phyloP scores from a whole-genome alignment of 1,139 yeast genomes.

The Yamadazyma jaroonii region DNA sequence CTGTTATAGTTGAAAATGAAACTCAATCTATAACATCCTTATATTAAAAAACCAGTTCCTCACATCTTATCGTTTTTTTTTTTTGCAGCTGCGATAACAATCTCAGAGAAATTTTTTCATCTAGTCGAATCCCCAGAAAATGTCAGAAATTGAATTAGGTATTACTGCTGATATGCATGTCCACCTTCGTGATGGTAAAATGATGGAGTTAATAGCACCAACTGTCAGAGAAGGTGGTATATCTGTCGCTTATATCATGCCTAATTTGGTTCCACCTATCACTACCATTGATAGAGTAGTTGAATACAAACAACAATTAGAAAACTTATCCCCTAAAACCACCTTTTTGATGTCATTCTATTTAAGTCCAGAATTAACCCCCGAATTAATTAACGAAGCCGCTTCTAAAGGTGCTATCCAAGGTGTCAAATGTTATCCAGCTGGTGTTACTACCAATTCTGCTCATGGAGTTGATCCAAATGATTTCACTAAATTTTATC shows the following conservation, averaged over 20 bases:
- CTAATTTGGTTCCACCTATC: slow-evolving; percentile 90
- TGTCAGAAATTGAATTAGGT: slow-evolving; percentile 57
- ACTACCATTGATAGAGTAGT: slow-evolving; percentile 75
- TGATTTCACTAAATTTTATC: slow-evolving; percentile 84
- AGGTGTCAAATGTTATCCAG: slow-evolving; percentile 94
- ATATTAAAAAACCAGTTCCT: background rate
- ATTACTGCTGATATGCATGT: slow-evolving; percentile 95
- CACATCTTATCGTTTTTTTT: background rate
- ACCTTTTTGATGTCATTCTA: slow-evolving; percentile 91
- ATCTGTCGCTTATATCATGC: slow-evolving; percentile 92
- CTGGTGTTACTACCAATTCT: slow-evolving; percentile 97
- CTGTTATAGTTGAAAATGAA: slow-evolving; percentile 17
- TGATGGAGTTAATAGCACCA: slow-evolving; percentile 92
- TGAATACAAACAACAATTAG: slow-evolving; percentile 63
- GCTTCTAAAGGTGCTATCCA: slow-evolving; percentile 69
- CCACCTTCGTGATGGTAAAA: slow-evolving; percentile 87
- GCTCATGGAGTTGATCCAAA: slow-evolving; percentile 91
- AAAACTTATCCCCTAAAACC: slow-evolving; percentile 74
- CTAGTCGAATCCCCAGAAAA: background rate
- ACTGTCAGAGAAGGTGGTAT: slow-evolving; percentile 88
- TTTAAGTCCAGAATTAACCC: slow-evolving; percentile 73
- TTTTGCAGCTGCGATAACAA: background rate
- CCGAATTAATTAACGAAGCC: slow-evolving; percentile 78
- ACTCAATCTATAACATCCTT: slow-evolving; percentile 8
- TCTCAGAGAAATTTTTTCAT: background rate